These are phyloP conservation scores for Psilocybe cubensis DNA, from an alignment of 768 basidiomycete species.

Conservation along the genomic window DNA sequence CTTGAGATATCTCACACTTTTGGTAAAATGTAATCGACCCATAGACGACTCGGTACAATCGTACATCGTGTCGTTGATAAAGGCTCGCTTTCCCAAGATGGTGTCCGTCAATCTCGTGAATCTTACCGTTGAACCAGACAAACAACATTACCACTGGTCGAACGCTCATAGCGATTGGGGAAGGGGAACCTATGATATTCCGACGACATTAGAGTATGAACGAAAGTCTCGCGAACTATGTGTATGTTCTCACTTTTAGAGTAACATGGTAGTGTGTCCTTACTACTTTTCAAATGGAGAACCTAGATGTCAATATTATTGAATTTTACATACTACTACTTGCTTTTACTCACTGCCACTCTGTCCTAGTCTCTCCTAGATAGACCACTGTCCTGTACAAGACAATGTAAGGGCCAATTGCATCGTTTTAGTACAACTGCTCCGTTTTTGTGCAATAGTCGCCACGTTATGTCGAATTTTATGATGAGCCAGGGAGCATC, in stretches of 20 bases:
- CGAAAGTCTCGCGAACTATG: slow-evolving; percentile 6
- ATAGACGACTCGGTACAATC: not conserved
- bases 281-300: too few relatives aligned
- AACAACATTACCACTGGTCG: slow-evolving; percentile 16
- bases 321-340: too few relatives aligned
- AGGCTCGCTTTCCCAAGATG: slow-evolving; percentile 2
- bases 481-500: too few relatives aligned
- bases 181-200: not conserved
- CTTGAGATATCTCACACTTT: slow-evolving; percentile 3
- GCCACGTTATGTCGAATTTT: too few relatives aligned
- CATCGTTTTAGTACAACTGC: too few relatives aligned
- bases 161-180: slow-evolving; percentile 9
- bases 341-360: too few relatives aligned
- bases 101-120: slow-evolving; percentile 2
- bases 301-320: too few relatives aligned
- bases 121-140: not conserved
- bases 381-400: too few relatives aligned
- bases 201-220: not conserved
- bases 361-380: too few relatives aligned
- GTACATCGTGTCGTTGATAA: slow-evolving; percentile 4
- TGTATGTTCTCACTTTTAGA: slow-evolving; percentile 7
- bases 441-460: too few relatives aligned
- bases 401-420: too few relatives aligned
- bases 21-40: not conserved
- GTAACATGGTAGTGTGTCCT: too few relatives aligned